These are phyloP conservation scores for Liriodendron chinense DNA, from an alignment of 164 flowering plant genomes.

Conservation along the genomic window DNA sequence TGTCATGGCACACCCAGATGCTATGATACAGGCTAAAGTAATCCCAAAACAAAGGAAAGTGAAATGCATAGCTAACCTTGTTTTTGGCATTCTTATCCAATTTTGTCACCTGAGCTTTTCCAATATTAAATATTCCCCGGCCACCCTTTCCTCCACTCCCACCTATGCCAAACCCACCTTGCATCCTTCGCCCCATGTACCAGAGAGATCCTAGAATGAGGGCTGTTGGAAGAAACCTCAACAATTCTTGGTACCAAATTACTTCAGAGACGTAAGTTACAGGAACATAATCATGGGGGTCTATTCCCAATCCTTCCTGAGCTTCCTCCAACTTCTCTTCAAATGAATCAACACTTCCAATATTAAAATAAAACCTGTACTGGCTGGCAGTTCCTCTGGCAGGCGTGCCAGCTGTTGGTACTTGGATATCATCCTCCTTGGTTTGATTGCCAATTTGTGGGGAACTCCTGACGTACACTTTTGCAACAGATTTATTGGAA, in stretches of 20 bases:
- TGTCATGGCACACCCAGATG: background rate
- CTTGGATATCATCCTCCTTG: slow-evolving; percentile 42
- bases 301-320: slow-evolving; percentile 75
- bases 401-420: slow-evolving; percentile 32
- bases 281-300: slow-evolving; percentile 84
- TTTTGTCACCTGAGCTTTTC: slow-evolving; percentile 86
- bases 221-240: slow-evolving; percentile 75
- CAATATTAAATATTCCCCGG: slow-evolving; percentile 87
- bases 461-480: slow-evolving; percentile 61
- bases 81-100: slow-evolving; percentile 88
- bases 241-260: slow-evolving; percentile 80
- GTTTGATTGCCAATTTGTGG: slow-evolving; percentile 35
- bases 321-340: slow-evolving; percentile 98
- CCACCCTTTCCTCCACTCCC: slow-evolving; percentile 74
- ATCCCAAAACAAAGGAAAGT: slow-evolving; percentile 2
- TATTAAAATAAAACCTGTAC: slow-evolving; percentile 77
- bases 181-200: slow-evolving; percentile 79
- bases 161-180: slow-evolving; percentile 74
- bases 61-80: slow-evolving; percentile 54
- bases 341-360: slow-evolving; percentile 91
- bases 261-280: slow-evolving; percentile 72
- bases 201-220: slow-evolving; percentile 66
- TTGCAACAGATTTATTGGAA: slow-evolving; percentile 84
- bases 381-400: slow-evolving; percentile 44
- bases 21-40: background rate